Evolutionary conservation across 108 stramenopile genomes (phyloP), one percentile per base, ranked within the genome.

Genomic region (Mediolabrus comicus): DNA sequence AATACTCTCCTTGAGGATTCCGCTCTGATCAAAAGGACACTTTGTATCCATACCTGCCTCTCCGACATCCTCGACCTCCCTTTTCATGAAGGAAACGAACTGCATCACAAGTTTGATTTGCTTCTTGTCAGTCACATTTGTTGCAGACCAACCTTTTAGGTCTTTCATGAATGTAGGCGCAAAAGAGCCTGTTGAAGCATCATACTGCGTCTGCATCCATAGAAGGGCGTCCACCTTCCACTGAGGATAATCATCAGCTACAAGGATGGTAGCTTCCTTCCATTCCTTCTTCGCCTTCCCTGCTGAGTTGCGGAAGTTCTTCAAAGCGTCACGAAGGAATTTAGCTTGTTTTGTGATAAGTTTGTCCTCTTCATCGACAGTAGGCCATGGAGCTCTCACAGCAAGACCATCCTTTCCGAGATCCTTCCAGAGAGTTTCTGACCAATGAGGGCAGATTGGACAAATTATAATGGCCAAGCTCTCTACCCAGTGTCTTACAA

Each of bases 401-500:
- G 95, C 94, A 62, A 91, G 75, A 26, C 90, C 91, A 14, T 77
- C 80, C 59, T 88, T 88, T 28, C 91, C 88, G 31, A 92, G 60
- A 51, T 78, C 72, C 39, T 78, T 84, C 93, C 93, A 95, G 30
- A 96, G 59, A 36, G 71, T 77, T 70, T 95, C 94, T 12, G 90
- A 85, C 92, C 88, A 94, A 79, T 92, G 92, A 81, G 94, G 87
- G 72, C 92, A 96, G 27, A 99, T 77, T 14, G 98, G 97, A 41
- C 96, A 88, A 63, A 99, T 94, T 53, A 95, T 31, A 62, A 93
- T 81, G 31, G 89, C 75, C 27, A 93, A 29, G 19, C 77, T 75
- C 59, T 90, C 89, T 33, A 69, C 79, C 92, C 92, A 93, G 58
- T 82, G 83, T 53, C 72, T 68, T 64, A 93, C 62, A 29, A 97